phyloP scores from a whole-genome alignment of 345 rosid species.

The Microthlaspi erraticum region DNA sequence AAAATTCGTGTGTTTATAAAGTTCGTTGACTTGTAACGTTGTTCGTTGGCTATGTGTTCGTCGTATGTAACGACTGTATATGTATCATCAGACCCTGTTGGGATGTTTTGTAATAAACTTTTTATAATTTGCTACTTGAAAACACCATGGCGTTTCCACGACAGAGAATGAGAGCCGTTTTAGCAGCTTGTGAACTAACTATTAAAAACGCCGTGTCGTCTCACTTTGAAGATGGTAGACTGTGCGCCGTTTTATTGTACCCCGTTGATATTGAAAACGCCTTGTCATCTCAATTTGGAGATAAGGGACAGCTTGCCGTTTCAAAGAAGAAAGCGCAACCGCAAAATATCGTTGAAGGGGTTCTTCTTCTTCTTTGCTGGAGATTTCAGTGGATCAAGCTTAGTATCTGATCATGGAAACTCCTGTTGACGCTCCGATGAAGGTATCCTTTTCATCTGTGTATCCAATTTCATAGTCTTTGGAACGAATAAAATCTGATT shows the following conservation, averaged over 20 bases:
- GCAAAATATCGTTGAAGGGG: neutral
- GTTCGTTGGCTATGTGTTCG: neutral
- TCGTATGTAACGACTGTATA: conserved; percentile 8
- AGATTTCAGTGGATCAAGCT: conserved; percentile 5
- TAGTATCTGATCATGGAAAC: conserved; percentile 57
- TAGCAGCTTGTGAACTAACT: neutral
- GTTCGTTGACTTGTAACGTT: conserved; percentile 20
- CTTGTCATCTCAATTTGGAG: neutral
- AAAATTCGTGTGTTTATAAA: conserved; percentile 1
- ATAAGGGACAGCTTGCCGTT: neutral
- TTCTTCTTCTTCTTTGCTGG: neutral
- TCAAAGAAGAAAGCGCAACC: neutral
- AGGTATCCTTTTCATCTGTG: conserved; percentile 48
- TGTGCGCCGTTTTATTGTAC: neutral
- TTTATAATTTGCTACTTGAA: neutral
- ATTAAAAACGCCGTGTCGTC: neutral
- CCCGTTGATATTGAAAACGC: neutral
- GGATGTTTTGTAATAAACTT: neutral
- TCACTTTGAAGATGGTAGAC: neutral
- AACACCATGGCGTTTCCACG: neutral
- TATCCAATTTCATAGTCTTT: neutral
- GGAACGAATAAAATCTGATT: neutral
- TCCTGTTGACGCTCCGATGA: conserved; percentile 48
- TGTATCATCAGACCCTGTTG: conserved; percentile 8
- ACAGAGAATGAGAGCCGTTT: neutral